phyloP scores from a whole-genome alignment of 371 early-diverging fungal species.

The Chytridium lagenaria region DNA sequence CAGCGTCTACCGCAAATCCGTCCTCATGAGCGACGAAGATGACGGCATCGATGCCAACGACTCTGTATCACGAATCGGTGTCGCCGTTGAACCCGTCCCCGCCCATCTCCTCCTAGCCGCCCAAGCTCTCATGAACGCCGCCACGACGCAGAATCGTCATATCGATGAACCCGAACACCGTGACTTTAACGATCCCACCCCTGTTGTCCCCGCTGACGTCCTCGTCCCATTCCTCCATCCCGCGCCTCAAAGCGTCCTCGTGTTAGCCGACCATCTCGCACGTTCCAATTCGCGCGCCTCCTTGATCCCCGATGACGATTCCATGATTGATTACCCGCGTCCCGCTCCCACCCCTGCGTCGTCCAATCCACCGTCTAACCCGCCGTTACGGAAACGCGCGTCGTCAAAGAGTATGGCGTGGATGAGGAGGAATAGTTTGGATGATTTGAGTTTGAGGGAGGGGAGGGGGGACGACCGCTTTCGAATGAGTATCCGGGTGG shows the following conservation, averaged over 20 bases:
- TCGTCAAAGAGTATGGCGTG: neutral
- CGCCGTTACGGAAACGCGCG: neutral
- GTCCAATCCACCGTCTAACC: neutral
- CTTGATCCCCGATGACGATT: neutral
- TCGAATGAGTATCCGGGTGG: neutral
- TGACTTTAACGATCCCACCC: neutral
- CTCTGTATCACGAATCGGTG: conserved; percentile 12
- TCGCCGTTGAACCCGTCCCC: neutral
- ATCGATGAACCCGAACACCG: neutral
- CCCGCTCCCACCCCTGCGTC: neutral
- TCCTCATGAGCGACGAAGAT: conserved; percentile 8
- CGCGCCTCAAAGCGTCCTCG: neutral
- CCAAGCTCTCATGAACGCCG: neutral
- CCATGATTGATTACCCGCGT: neutral
- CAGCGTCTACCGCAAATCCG: neutral
- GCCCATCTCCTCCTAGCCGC: neutral
- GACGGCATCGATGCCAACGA: conserved; percentile 20
- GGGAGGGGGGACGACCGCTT: neutral
- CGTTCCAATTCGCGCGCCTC: neutral
- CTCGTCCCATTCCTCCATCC: conserved; percentile 13
- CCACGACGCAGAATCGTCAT: neutral
- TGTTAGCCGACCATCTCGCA: neutral
- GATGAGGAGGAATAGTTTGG: conserved; percentile 15
- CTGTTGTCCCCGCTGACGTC: conserved; percentile 2
- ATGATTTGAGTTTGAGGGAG: neutral